These are phyloP conservation scores for Kodamaea plutei DNA, from an alignment of 1,139 yeast species.

Conservation along the genomic window DNA sequence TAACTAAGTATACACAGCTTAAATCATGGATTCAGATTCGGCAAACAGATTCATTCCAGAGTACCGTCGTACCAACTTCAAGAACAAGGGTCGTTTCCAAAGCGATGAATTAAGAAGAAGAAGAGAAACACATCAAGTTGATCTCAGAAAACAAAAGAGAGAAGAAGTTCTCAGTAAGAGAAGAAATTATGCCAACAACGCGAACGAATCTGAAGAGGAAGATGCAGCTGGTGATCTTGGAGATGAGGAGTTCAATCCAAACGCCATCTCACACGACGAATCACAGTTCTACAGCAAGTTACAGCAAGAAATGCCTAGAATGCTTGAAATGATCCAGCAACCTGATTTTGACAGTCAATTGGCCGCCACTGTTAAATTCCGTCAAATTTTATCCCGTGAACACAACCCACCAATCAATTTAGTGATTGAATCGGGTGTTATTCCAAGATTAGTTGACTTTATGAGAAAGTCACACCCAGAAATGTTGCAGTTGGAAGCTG, in stretches of 20 bases:
- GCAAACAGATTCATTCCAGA: constrained; percentile 91
- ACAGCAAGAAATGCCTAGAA: constrained; percentile 75
- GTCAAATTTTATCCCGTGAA: constrained; percentile 91
- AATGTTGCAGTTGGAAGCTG: constrained; percentile 92
- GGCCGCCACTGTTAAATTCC: constrained; percentile 85
- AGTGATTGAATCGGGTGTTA: constrained; percentile 90
- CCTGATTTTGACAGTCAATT: constrained; percentile 77
- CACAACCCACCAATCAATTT: constrained; percentile 96
- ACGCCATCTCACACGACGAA: constrained; percentile 39
- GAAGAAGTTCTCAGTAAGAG: constrained; percentile 93
- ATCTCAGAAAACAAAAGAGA: constrained; percentile 91
- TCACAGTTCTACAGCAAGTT: constrained; percentile 52
- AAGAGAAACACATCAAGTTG: constrained; percentile 96
- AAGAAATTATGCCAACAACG: constrained; percentile 57
- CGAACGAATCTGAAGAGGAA: constrained; percentile 43
- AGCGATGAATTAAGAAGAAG: constrained; percentile 97
- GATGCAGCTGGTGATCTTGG: constrained; percentile 41
- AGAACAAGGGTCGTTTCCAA: constrained; percentile 90
- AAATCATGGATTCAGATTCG: constrained; percentile 71
- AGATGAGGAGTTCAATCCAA: constrained; percentile 43
- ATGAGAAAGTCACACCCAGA: constrained; percentile 77
- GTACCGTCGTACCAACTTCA: constrained; percentile 94
- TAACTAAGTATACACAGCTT: constrained; percentile 4
- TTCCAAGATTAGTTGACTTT: constrained; percentile 83
- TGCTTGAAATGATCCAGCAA: constrained; percentile 80